Percentiles rank a stretch among this genome's conserved stretches.
Conservation (phyloP, 805 yeast species). For the Candida endomychidarum region DNA sequence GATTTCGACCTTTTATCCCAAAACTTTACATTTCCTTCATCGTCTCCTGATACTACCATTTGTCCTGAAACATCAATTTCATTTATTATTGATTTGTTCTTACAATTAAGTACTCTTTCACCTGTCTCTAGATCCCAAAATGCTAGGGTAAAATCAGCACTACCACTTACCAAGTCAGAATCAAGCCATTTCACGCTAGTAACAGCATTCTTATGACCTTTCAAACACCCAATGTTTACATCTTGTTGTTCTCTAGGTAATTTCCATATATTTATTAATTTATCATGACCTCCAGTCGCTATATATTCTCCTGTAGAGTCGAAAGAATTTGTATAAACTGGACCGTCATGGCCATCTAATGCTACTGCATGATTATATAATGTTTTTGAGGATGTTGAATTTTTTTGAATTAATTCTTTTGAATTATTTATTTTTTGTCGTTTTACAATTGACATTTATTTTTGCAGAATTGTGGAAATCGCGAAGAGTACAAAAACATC, state of each 20-base stretch:
- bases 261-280: constrained; percentile 47
- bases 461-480: background rate
- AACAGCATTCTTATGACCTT: constrained; percentile 65
- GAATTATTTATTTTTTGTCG: constrained; percentile 3
- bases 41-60: constrained; percentile 54
- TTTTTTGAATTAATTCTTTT: constrained; percentile 8
- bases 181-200: constrained; percentile 63
- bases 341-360: constrained; percentile 48
- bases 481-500: background rate
- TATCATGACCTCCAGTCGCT: constrained; percentile 66
- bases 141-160: constrained; percentile 63
- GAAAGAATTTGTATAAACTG: constrained; percentile 54
- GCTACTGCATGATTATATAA: constrained; percentile 32
- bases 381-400: constrained; percentile 19
- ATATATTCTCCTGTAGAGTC: constrained; percentile 49
- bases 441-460: constrained; percentile 2
- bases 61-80: constrained; percentile 42
- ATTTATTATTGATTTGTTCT: constrained; percentile 50
- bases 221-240: constrained; percentile 45
- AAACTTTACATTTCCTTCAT: constrained; percentile 56
- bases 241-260: constrained; percentile 28
- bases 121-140: constrained; percentile 65
- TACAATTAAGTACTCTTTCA: constrained; percentile 45
- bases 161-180: constrained; percentile 41
- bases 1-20: constrained; percentile 69